These are phyloP conservation scores for Elsinoe necatrix DNA, from an alignment of 2,329 filamentous ascomycete genomes.

Conservation along the genomic window DNA sequence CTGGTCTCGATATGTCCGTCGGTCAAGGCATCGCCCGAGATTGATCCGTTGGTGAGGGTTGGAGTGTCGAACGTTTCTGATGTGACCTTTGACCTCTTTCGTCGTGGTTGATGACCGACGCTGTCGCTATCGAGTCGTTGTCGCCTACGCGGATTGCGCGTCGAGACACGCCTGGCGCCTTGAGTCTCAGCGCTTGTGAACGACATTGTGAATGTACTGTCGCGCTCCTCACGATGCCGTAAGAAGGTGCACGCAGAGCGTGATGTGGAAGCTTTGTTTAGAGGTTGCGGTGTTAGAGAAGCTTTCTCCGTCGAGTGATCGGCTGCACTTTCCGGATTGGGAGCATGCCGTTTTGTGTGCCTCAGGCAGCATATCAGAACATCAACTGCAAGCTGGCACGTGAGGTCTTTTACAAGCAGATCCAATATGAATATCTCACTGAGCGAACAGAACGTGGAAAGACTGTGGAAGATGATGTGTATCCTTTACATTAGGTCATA, in stretches of 20 bases:
- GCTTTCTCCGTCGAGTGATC: conserved; percentile 10
- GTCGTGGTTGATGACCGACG: conserved; percentile 29
- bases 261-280: conserved; percentile 6
- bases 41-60: conserved; percentile 21
- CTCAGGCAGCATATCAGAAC: not conserved
- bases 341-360: not conserved
- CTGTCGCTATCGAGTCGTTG: conserved; percentile 35
- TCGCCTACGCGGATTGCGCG: conserved; percentile 34
- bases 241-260: not conserved
- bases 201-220: conserved; percentile 1
- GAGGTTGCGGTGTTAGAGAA: conserved; percentile 6
- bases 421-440: too few species aligned
- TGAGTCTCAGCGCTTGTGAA: conserved; percentile 8
- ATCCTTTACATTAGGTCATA: not conserved
- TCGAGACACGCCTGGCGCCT: conserved; percentile 28
- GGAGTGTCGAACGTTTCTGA: conserved; percentile 27
- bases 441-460: too few species aligned
- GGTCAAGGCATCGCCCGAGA: conserved; percentile 22
- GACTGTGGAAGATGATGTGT: not conserved
- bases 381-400: not conserved
- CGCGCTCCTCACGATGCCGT: not conserved
- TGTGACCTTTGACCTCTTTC: conserved; percentile 36
- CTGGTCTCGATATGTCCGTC: conserved; percentile 23
- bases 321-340: not conserved
- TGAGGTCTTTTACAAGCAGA: not conserved